Evolutionary conservation across 768 basidiomycete genomes (phyloP), one percentile per base, ranked within the genome.

Genomic region (Phlegmacium glaucopus): DNA sequence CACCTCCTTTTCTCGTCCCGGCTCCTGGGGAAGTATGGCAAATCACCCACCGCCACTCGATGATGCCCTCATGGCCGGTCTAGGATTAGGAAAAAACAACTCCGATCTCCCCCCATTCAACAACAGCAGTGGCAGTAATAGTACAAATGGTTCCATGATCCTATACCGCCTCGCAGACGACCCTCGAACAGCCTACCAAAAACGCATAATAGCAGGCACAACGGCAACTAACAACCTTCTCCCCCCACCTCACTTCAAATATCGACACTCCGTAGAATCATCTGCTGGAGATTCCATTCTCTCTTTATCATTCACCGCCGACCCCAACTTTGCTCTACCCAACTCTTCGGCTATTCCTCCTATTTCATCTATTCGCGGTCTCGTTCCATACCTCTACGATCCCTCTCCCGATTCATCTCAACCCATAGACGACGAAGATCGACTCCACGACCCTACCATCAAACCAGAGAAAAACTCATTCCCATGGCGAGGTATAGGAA

Each of bases 311-410:
- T 67, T 78, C 15, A 77, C 80, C 0, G 69, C 68, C 16, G 81
- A 85, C 37, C 83, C 82, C 9, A 88, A 88, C 61, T 90, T 86
- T 59, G 87, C 87, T 1, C 53, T 62, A 2, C 65, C 65, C 13
- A 47, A 63, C 9, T 37, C 27, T 9, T 39, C 39, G 16, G 38
- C 25, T n/a, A n/a, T 34, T 34, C n/a, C 6, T 10, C 32, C 51
- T 2, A 44, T 17, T 13, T 30, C 34, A 11, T 48, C 54, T 0
- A 61, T 62, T 6, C 55, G 72, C 1, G 75, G 72, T 1, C 67
- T 89, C 26, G 68, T 88, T 0, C 77, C 87, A 1, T 90, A 87
- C 57, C 84, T 74, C 10, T 88, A 85, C 58, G 85, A 88, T 56
- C 87, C 87, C 0, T 70, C 68, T 4, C 30, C 69, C 13, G 86